Percentiles rank a stretch among this genome's conserved stretches.
These are phyloP conservation scores for Knoxdaviesia proteae DNA, from an alignment of 2,329 filamentous ascomycete genomes.

Conservation along the genomic window DNA sequence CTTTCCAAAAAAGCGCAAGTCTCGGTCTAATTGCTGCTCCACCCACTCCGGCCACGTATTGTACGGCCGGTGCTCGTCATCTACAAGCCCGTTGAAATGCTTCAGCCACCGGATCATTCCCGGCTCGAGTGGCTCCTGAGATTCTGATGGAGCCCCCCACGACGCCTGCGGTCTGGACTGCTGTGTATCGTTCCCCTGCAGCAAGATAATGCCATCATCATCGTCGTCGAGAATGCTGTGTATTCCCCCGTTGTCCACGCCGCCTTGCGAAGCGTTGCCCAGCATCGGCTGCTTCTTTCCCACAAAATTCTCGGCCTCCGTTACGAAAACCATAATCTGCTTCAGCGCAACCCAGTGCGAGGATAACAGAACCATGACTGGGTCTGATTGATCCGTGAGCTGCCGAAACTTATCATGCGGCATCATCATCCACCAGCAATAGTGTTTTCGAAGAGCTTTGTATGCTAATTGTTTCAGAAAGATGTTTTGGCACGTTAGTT, in stretches of 20 bases:
- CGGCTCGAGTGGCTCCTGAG: constrained; percentile 12
- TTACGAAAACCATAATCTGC: constrained; percentile 30
- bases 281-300: constrained; percentile 10
- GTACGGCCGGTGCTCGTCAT: constrained; percentile 20
- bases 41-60: constrained; percentile 36
- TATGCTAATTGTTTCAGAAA: constrained; percentile 17
- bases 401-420: constrained; percentile 29
- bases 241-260: no score
- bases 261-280: not conserved
- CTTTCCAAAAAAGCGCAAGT: constrained; percentile 23
- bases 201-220: no score
- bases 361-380: constrained; percentile 24
- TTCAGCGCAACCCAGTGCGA: constrained; percentile 33
- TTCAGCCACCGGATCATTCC: constrained; percentile 29
- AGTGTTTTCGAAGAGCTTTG: constrained; percentile 25
- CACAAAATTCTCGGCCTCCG: constrained; percentile 16
- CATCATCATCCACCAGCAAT: constrained; percentile 36
- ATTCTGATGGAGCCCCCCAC: no score
- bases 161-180: no score
- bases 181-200: no score
- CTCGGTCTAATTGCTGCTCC: constrained; percentile 23
- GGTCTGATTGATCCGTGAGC: constrained; percentile 24
- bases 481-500: no score
- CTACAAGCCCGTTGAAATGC: constrained; percentile 25
- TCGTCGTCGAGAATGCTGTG: no score